phyloP scores from a whole-genome alignment of 75 land plant species.

The Picea glauca region DNA sequence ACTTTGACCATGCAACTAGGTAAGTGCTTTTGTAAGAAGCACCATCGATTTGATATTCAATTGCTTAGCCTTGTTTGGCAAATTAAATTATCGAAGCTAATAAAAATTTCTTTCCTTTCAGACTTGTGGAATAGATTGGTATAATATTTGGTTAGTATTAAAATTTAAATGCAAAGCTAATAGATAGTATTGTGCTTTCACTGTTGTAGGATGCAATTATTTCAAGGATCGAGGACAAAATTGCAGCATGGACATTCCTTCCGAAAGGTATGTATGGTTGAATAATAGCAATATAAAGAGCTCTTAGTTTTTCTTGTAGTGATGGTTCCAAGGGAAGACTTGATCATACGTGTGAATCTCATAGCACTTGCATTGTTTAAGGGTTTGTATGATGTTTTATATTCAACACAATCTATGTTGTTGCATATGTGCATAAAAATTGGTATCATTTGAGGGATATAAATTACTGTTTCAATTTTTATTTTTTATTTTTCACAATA shows the following conservation, averaged over 20 bases:
- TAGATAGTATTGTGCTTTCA: not conserved
- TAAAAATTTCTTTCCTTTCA: not conserved
- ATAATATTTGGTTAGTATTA: not conserved
- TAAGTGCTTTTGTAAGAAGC: not conserved
- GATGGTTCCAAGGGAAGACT: not conserved
- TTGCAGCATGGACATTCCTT: slow-evolving; percentile 62
- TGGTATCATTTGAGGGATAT: too few species aligned
- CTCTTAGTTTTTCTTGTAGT: not conserved
- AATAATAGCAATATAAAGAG: not conserved
- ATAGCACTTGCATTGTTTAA: not conserved
- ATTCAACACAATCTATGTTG: not conserved
- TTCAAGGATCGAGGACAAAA: slow-evolving; percentile 51
- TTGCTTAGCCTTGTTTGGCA: not conserved
- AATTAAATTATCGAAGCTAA: not conserved
- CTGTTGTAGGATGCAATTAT: slow-evolving; percentile 44
- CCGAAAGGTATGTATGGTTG: slow-evolving; percentile 38
- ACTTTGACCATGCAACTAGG: not conserved
- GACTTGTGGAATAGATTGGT: not conserved
- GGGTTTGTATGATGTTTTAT: not conserved
- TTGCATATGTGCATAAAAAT: too few species aligned
- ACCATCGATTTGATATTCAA: not conserved
- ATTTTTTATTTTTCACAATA: too few species aligned
- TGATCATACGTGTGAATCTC: not conserved
- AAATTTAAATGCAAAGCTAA: not conserved
- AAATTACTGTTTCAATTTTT: too few species aligned